Conservation (phyloP, 257 asterid species). For the Haberlea rhodopensis region DNA sequence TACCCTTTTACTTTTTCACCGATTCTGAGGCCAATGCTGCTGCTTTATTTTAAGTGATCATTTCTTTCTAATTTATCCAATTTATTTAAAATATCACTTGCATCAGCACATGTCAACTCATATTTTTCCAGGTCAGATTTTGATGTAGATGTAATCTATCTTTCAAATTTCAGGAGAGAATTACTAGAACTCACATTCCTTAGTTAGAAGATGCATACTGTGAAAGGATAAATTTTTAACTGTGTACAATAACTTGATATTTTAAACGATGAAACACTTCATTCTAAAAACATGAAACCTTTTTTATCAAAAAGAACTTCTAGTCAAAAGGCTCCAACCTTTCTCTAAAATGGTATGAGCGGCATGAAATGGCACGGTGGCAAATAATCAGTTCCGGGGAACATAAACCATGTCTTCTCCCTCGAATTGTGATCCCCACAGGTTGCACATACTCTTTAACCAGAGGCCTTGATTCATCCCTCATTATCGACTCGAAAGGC, state of each 20-base stretch:
- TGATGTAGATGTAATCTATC: no score
- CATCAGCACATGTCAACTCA: no score
- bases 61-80: no score
- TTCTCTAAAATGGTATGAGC: slow-evolving; percentile 86
- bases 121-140: no score
- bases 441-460: slow-evolving; percentile 81
- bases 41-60: no score
- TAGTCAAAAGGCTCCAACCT: slow-evolving; percentile 44
- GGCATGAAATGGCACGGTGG: slow-evolving; percentile 81
- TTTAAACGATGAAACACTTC: slow-evolving; percentile 6
- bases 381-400: slow-evolving; percentile 80
- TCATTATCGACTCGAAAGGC: slow-evolving; percentile 86
- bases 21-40: no score
- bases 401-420: slow-evolving; percentile 74
- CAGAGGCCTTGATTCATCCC: slow-evolving; percentile 66
- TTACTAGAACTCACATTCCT: no score
- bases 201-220: no score
- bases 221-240: no score
- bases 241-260: neutral
- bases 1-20: no score
- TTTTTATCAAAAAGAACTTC: neutral
- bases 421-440: slow-evolving; percentile 79
- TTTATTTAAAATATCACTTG: no score
- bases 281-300: neutral
- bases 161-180: no score